A percentile compares a stretch with the other conserved stretches of the same genome.
phyloP scores from a whole-genome alignment of 2,329 filamentous ascomycete genomes.

The Bertia moriformis region DNA sequence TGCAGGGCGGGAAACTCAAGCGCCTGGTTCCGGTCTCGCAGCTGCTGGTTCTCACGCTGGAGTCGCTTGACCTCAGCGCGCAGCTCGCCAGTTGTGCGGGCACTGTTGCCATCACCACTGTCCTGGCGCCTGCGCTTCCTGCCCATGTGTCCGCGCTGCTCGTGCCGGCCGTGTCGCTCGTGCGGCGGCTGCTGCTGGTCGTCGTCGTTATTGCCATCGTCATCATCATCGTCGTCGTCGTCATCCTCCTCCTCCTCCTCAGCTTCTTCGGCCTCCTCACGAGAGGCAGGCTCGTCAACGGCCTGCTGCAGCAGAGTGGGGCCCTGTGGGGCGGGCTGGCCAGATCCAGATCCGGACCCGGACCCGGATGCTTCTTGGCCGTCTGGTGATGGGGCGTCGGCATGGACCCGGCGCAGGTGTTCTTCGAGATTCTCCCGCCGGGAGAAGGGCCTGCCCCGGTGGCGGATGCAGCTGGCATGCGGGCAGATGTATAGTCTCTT shows the following conservation, averaged over 20 bases:
- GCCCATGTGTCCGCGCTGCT: slow-evolving; percentile 11
- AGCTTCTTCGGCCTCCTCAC: not conserved
- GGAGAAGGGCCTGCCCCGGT: slow-evolving; percentile 77
- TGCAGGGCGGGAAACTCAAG: too few relatives aligned
- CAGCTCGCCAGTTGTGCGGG: slow-evolving; percentile 26
- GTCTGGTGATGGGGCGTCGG: slow-evolving; percentile 29
- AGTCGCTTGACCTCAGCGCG: slow-evolving; percentile 54
- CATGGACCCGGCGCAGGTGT: slow-evolving; percentile 81
- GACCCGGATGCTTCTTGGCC: slow-evolving; percentile 12
- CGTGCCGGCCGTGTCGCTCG: slow-evolving; percentile 27
- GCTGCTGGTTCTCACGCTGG: slow-evolving; percentile 47
- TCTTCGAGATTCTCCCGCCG: slow-evolving; percentile 88
- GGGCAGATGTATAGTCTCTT: slow-evolving; percentile 80
- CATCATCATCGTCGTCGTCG: too few relatives aligned
- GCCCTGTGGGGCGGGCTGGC: slow-evolving; percentile 22
- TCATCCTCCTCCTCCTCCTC: too few relatives aligned
- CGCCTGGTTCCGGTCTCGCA: slow-evolving; percentile 31
- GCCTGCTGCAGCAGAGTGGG: slow-evolving; percentile 10
- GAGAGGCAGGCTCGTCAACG: not conserved
- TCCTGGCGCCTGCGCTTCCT: slow-evolving; percentile 31
- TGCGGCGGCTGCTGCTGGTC: slow-evolving; percentile 7
- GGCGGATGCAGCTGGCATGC: slow-evolving; percentile 74
- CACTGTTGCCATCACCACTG: slow-evolving; percentile 18
- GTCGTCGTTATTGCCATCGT: not conserved
- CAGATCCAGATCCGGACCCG: slow-evolving; percentile 11